phyloP scores from a whole-genome alignment of 2,329 filamentous ascomycete genomes.

The Neurospora sp. region DNA sequence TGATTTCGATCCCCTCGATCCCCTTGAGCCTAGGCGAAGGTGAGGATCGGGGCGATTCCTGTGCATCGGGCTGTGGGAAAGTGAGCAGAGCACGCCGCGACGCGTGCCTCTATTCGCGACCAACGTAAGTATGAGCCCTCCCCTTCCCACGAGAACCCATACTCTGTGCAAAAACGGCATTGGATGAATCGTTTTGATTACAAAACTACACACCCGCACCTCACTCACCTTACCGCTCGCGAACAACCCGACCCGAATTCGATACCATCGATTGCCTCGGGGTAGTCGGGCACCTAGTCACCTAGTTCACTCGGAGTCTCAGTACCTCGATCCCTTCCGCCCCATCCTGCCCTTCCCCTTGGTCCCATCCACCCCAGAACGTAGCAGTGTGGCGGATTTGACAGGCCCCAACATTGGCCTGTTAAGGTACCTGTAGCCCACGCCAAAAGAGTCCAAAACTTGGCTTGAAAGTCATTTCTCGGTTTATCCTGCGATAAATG shows the following conservation, averaged over 20 bases:
- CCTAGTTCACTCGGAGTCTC: background rate
- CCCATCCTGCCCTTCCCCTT: background rate
- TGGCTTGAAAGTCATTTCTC: background rate
- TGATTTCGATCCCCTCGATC: constrained; percentile 13
- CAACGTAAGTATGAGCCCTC: background rate
- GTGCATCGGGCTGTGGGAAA: constrained; percentile 12
- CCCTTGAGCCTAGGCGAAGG: background rate
- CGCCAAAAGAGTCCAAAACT: background rate
- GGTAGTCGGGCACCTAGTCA: background rate
- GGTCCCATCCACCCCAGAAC: background rate
- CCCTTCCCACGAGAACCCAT: background rate
- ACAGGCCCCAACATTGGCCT: background rate
- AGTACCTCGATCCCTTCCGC: background rate
- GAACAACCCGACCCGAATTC: background rate
- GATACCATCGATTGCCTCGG: background rate
- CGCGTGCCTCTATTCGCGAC: background rate
- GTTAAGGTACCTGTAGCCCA: background rate
- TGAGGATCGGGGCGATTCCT: constrained; percentile 12
- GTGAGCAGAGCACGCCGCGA: constrained; percentile 1
- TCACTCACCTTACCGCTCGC: background rate
- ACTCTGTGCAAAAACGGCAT: background rate
- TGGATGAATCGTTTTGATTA: background rate
- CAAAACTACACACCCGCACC: background rate
- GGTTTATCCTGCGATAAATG: background rate
- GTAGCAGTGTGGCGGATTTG: background rate